Percentiles rank a stretch among this genome's conserved stretches.
Evolutionary conservation across 2,329 filamentous ascomycete species (phyloP).

Genomic region (Phyllosticta paracitricarpa): DNA sequence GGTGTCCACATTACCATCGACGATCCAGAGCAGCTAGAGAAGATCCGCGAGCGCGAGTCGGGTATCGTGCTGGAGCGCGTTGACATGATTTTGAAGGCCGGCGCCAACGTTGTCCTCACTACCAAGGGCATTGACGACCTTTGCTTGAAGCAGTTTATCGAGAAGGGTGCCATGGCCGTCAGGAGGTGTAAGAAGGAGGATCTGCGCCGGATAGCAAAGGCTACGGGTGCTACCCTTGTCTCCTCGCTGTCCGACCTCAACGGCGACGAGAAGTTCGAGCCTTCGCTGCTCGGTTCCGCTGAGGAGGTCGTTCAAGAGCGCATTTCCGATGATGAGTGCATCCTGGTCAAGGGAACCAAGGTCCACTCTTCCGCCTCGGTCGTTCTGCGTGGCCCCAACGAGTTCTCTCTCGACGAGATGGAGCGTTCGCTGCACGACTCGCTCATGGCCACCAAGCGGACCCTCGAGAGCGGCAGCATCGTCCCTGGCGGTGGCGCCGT

Average conservation of each 20-base stretch:
- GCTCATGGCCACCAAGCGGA: slow-evolving; percentile 91
- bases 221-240: slow-evolving; percentile 85
- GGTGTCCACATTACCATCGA: slow-evolving; percentile 98
- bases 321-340: slow-evolving; percentile 98
- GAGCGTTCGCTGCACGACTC: slow-evolving; percentile 97
- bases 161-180: slow-evolving; percentile 91
- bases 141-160: slow-evolving; percentile 86
- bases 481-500: slow-evolving; percentile 94
- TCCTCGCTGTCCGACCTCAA: slow-evolving; percentile 93
- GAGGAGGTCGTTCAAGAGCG: slow-evolving; percentile 97
- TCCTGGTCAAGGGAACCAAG: slow-evolving; percentile 92
- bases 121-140: slow-evolving; percentile 98
- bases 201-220: slow-evolving; percentile 86
- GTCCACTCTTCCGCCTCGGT: slow-evolving; percentile 88
- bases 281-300: slow-evolving; percentile 77
- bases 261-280: slow-evolving; percentile 92
- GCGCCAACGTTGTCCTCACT: slow-evolving; percentile 90
- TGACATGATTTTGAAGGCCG: slow-evolving; percentile 95
- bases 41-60: slow-evolving; percentile 86
- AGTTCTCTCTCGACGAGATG: slow-evolving; percentile 97
- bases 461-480: slow-evolving; percentile 90
- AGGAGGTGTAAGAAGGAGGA: slow-evolving; percentile 98
- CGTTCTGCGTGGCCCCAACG: slow-evolving; percentile 90
- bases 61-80: slow-evolving; percentile 89
- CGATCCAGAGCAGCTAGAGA: slow-evolving; percentile 92